Evolutionary conservation across 2,329 filamentous ascomycete species (phyloP).

Genomic region (Boeremia lycopersici): DNA sequence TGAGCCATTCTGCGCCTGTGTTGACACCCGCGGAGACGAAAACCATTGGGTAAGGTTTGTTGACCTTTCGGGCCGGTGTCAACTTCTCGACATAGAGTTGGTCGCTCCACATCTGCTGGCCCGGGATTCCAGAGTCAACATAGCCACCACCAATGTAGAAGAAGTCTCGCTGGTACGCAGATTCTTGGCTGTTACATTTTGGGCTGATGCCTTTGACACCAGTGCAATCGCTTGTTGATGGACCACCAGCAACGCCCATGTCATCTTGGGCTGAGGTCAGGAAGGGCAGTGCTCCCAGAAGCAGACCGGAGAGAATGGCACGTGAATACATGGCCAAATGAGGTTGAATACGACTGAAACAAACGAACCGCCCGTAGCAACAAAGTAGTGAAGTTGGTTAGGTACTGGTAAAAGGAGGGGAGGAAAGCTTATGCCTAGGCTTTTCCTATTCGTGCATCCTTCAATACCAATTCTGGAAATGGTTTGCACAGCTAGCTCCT

Average conservation of each 20-base stretch:
- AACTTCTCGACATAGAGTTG: slow-evolving; percentile 33
- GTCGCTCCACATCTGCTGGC: slow-evolving; percentile 25
- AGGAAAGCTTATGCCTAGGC: neutral
- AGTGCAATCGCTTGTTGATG: slow-evolving; percentile 15
- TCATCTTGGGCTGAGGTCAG: slow-evolving; percentile 5
- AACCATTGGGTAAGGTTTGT: slow-evolving; percentile 28
- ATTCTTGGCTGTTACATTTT: slow-evolving; percentile 28
- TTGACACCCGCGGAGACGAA: slow-evolving; percentile 31
- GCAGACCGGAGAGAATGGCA: slow-evolving; percentile 1
- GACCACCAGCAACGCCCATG: neutral
- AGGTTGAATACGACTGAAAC: neutral
- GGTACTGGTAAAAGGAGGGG: neutral
- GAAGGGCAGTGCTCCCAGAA: slow-evolving; percentile 6
- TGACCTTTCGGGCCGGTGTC: slow-evolving; percentile 16
- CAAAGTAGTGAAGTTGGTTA: neutral
- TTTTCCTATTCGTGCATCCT: neutral
- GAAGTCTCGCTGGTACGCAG: slow-evolving; percentile 26
- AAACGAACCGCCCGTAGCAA: neutral
- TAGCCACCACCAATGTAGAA: slow-evolving; percentile 37
- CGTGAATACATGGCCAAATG: slow-evolving; percentile 4
- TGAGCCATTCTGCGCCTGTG: slow-evolving; percentile 25
- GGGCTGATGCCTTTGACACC: slow-evolving; percentile 26
- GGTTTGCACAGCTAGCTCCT: neutral
- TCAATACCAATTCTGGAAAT: neutral
- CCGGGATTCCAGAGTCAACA: slow-evolving; percentile 25